Base-by-base conservation (phyloP, 257 asterid species). In the Pogostemon cablin region DNA sequence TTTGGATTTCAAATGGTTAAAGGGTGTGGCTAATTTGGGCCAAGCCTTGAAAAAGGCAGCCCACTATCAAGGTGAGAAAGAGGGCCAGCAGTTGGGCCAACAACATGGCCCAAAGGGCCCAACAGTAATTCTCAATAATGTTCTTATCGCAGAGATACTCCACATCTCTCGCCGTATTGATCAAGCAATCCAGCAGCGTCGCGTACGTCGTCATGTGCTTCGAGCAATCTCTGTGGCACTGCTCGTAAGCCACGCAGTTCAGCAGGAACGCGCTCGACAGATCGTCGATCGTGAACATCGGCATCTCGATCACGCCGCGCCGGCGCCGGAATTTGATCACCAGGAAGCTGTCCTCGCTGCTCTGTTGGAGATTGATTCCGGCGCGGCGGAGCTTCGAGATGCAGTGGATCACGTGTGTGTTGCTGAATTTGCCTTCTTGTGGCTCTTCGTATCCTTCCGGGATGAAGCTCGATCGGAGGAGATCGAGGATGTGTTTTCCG, bases 161-260 rank as follows among this genome's bases (percentile, higher is more conserved):
- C 0, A 86, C 96, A 52, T 93, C 98, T 72, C 32, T 80, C 0
- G 77, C 32, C 0, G 96, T 82, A 75, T 93, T 90, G 25, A 93
- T 73, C 65, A 90, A 59, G 68, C 93, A 88, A 60, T 90, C 95
- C 60, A 93, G 55, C 8, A 88, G 59, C 3, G 95, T 88, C 1
- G 90, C 93, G 67, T 88, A 93, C 0, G 98, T 81, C 2, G 97
- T 93, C 82, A 88, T 76, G 76, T 93, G 96, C 68, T 87, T 90
- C 3, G 95, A 84, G 68, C 90, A 79, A 0, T 60, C 61, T 4
- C 82, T 76, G 57, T 81, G 90, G 72, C 98, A 90, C 10, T 90
- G 98, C 78, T 93, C 98, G 54, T 90, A 93, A 0, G 97, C 98
- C 53, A 93, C 96, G 63, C 97, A 90, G 77, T 93, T 93, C 2